phyloP scores from a whole-genome alignment of 108 stramenopile genomes.

The Parmales sp. region DNA sequence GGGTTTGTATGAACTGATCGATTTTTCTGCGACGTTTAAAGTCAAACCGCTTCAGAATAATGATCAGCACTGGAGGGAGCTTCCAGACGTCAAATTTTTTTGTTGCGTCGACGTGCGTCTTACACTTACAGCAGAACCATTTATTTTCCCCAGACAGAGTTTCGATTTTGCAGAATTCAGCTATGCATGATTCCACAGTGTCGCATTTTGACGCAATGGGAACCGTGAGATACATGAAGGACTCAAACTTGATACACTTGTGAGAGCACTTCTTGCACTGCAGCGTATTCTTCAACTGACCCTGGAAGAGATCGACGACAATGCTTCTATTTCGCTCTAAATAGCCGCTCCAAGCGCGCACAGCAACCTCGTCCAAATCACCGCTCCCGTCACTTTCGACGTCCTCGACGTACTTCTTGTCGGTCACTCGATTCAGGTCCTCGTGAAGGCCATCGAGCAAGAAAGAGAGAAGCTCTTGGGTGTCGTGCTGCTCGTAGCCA shows the following conservation, averaged over 20 bases:
- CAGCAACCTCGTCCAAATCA: slow-evolving; percentile 41
- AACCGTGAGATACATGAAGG: slow-evolving; percentile 86
- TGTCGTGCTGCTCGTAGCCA: slow-evolving; percentile 85
- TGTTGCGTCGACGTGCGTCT: slow-evolving; percentile 59
- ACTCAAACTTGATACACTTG: slow-evolving; percentile 52
- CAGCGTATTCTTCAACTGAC: slow-evolving; percentile 79
- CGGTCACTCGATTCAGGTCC: slow-evolving; percentile 78
- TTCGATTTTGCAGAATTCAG: slow-evolving; percentile 58
- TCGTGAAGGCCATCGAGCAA: slow-evolving; percentile 85
- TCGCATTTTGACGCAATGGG: slow-evolving; percentile 40
- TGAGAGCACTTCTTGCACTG: slow-evolving; percentile 38
- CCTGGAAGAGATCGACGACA: slow-evolving; percentile 88
- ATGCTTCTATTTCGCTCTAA: slow-evolving; percentile 68
- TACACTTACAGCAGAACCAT: slow-evolving; percentile 72
- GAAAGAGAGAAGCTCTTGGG: slow-evolving; percentile 75
- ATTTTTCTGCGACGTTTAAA: slow-evolving; percentile 60
- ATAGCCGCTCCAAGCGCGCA: slow-evolving; percentile 74
- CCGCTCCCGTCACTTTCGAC: slow-evolving; percentile 62
- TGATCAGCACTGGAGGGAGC: slow-evolving; percentile 77
- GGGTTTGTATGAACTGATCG: slow-evolving; percentile 44
- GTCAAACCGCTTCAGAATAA: slow-evolving; percentile 89
- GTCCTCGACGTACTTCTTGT: slow-evolving; percentile 65
- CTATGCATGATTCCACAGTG: slow-evolving; percentile 61
- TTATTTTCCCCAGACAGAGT: slow-evolving; percentile 57
- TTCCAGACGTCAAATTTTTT: slow-evolving; percentile 81